Percentiles rank a stretch among this genome's conserved stretches.
Evolutionary conservation across 2,329 filamentous ascomycete species (phyloP).

Genomic region (Pseudopyrenochaeta lycopersici): DNA sequence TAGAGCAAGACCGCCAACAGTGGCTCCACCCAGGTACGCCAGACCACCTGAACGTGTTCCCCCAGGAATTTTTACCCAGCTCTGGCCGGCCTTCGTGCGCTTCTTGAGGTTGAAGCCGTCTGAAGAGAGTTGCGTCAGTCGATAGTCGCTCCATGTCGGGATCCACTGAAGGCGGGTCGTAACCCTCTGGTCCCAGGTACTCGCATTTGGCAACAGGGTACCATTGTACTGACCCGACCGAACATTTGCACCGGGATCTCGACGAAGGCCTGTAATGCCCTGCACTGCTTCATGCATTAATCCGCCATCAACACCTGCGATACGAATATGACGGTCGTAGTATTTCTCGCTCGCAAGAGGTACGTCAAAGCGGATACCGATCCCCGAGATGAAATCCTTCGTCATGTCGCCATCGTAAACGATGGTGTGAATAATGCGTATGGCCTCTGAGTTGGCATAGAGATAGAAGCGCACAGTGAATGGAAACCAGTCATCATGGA

Average conservation of each 20-base stretch:
- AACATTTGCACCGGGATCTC: constrained; percentile 62
- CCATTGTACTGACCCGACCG: constrained; percentile 62
- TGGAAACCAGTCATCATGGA: constrained; percentile 61
- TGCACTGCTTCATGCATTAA: constrained; percentile 67
- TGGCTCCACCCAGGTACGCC: constrained; percentile 67
- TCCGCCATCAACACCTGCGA: constrained; percentile 65
- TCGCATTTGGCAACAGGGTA: constrained; percentile 48
- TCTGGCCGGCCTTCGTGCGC: constrained; percentile 65
- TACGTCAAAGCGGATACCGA: constrained; percentile 65
- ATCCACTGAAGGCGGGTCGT: constrained; percentile 63
- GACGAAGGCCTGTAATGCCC: constrained; percentile 67
- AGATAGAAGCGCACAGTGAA: constrained; percentile 68
- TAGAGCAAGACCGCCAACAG: constrained; percentile 66
- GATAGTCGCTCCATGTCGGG: constrained; percentile 67
- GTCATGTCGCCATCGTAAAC: constrained; percentile 62
- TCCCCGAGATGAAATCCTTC: constrained; percentile 62
- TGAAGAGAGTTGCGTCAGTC: constrained; percentile 64
- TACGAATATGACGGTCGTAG: constrained; percentile 67
- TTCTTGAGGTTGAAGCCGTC: constrained; percentile 70
- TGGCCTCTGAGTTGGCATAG: constrained; percentile 65
- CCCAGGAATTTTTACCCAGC: constrained; percentile 67
- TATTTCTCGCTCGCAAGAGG: constrained; percentile 62
- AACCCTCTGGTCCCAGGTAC: constrained; percentile 59
- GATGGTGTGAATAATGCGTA: constrained; percentile 65
- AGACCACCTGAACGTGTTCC: constrained; percentile 65